Conservation (phyloP, 225 moss, liverwort and hornwort genomes). For the Physcomitrellopsis africana region DNA sequence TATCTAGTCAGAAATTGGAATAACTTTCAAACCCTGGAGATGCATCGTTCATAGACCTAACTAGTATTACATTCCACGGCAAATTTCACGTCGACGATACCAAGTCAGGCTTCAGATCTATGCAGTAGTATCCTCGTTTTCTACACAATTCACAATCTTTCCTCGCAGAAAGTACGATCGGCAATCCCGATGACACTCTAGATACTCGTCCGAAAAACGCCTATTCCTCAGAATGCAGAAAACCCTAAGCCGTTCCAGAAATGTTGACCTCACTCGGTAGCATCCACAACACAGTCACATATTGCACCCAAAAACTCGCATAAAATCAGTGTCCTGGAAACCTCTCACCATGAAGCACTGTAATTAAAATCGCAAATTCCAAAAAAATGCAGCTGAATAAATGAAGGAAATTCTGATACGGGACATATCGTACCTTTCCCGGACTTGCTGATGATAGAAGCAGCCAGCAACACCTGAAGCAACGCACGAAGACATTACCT, state of each 20-base stretch:
- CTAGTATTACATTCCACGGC: slow-evolving; percentile 22
- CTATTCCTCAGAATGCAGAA: slow-evolving; percentile 11
- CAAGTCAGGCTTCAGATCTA: slow-evolving; percentile 38
- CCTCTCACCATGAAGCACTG: neutral
- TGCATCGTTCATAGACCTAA: slow-evolving; percentile 15
- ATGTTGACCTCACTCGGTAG: neutral
- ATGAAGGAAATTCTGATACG: neutral
- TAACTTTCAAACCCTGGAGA: neutral
- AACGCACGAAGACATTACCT: slow-evolving; percentile 26
- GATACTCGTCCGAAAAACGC: neutral
- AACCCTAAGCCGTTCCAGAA: slow-evolving; percentile 48
- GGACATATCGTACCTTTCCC: slow-evolving; percentile 71
- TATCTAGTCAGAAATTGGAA: neutral
- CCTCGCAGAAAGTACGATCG: neutral
- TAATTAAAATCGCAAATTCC: neutral
- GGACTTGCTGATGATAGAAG: slow-evolving; percentile 98
- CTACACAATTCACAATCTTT: slow-evolving; percentile 5
- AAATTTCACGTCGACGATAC: slow-evolving; percentile 15
- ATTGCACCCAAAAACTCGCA: slow-evolving; percentile 3
- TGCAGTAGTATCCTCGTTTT: neutral
- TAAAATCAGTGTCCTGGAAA: neutral
- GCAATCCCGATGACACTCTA: slow-evolving; percentile 14
- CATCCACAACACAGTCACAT: slow-evolving; percentile 6
- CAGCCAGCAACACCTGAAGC: slow-evolving; percentile 92
- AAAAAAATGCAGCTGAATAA: neutral